Evolutionary conservation across 2,329 filamentous ascomycete genomes (phyloP), one percentile per base, ranked within the genome.

Genomic region (Claviceps sp.): DNA sequence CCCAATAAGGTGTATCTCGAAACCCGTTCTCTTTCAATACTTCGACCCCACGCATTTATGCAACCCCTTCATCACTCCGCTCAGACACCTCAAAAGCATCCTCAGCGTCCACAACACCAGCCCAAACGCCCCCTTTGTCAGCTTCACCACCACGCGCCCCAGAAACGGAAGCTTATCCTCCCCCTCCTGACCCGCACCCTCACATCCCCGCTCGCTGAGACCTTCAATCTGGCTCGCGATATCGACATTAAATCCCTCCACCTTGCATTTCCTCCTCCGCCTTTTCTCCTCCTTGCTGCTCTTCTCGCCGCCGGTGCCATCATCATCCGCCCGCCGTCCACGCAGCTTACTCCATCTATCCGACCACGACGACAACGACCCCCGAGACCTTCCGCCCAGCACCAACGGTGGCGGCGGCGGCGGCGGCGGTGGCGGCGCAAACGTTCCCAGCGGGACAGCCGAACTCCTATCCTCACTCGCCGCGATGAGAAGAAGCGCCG

Each of bases 141-240:
- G 57, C 57, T 77, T 77, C 60, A 77, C 69, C 50, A 73, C 61
- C 6, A 70, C 72, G 51, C 75, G 71, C 55, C 73, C 64, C 51
- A 71, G 61, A 56, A 73, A 74, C 1, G 76, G 78, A 58, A 78
- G 58, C 61, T 75, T 73, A 30, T 78, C 72, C 46, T 70, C 22
- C 65, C 38, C 14, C 14, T 34, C 43, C 14, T 5, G 68, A 65
- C 5, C 70, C 67, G 37, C 64, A 11, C 65, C 61, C 57, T 68
- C 69, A 50, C 64, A 60, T 42, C 68, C 62, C n/a, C 50, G 48
- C 55, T 65, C 70, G 39, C 61, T 61, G 24, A 65, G 54, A 56
- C 69, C 74, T 56, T 72, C 75, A 50, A 70, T 68, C 64, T 84
- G 81, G 61, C 80, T 84, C 65, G 83, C 81, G 5, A 84, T 63